Conservation (phyloP, 768 basidiomycete genomes). For the Mycena vitilis region DNA sequence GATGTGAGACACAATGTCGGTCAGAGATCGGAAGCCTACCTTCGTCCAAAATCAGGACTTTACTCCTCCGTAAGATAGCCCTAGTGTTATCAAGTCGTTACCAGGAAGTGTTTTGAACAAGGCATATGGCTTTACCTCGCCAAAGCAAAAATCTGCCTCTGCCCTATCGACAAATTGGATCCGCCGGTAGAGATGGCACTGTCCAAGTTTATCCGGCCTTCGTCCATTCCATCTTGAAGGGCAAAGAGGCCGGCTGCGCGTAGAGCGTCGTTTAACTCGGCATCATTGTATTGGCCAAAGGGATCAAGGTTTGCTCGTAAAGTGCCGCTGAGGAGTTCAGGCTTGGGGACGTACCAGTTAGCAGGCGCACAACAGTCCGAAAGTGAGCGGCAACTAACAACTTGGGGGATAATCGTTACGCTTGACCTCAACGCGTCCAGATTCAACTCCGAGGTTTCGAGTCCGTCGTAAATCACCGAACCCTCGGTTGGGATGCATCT, state of each 20-base stretch:
- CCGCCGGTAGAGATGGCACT: slow-evolving; percentile 22
- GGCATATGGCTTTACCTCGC: slow-evolving; percentile 40
- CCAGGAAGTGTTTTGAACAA: background rate
- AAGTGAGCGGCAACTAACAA: slow-evolving; percentile 1
- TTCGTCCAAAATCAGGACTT: slow-evolving; percentile 38
- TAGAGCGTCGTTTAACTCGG: slow-evolving; percentile 48
- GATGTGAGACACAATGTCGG: background rate
- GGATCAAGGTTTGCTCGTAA: slow-evolving; percentile 61
- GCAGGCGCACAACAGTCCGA: background rate
- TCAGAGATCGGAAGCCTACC: background rate
- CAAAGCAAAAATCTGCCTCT: slow-evolving; percentile 60
- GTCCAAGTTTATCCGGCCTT: slow-evolving; percentile 37
- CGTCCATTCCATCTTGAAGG: slow-evolving; percentile 48
- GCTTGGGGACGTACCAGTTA: too few species aligned
- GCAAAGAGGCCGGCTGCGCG: slow-evolving; percentile 48
- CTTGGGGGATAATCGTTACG: slow-evolving; percentile 58
- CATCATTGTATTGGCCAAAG: slow-evolving; percentile 57
- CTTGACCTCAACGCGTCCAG: slow-evolving; percentile 55
- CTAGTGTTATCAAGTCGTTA: background rate
- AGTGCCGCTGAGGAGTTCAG: slow-evolving; percentile 55
- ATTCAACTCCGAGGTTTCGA: slow-evolving; percentile 53
- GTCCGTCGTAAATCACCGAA: slow-evolving; percentile 55
- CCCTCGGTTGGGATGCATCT: slow-evolving; percentile 49
- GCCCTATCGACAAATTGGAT: slow-evolving; percentile 53
- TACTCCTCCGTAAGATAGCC: slow-evolving; percentile 34